These are phyloP conservation scores for Hanseniaspora lindneri DNA, from an alignment of 805 yeast species.

Conservation along the genomic window DNA sequence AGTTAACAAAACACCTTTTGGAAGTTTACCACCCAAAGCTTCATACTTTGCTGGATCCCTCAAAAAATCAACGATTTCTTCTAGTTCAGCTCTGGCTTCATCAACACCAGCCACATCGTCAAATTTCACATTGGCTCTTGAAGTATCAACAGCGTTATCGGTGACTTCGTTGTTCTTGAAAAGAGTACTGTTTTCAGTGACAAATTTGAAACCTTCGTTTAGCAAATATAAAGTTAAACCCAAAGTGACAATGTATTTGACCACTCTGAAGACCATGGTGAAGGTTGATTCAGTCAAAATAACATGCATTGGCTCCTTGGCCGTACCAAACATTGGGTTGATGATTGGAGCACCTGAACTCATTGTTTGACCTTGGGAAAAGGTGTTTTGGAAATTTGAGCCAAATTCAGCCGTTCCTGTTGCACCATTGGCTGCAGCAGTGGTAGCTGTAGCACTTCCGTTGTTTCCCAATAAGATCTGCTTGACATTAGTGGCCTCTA, in stretches of 20 bases:
- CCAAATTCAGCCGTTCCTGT: constrained; percentile 21
- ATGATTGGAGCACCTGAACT: constrained; percentile 24
- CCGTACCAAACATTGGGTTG: constrained; percentile 41
- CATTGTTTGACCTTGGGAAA: constrained; percentile 16
- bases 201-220: constrained; percentile 62
- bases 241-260: constrained; percentile 75
- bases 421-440: constrained; percentile 15
- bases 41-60: constrained; percentile 94
- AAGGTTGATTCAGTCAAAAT: constrained; percentile 75
- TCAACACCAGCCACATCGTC: constrained; percentile 95
- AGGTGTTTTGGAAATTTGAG: not conserved
- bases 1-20: constrained; percentile 90
- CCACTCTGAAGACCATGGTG: constrained; percentile 70
- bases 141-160: constrained; percentile 71
- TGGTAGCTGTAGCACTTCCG: constrained; percentile 6
- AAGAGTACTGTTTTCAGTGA: constrained; percentile 60
- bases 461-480: constrained; percentile 27
- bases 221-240: constrained; percentile 71
- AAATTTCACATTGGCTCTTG: constrained; percentile 75
- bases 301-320: constrained; percentile 85
- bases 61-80: constrained; percentile 94
- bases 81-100: constrained; percentile 94
- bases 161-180: constrained; percentile 60
- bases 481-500: constrained; percentile 62
- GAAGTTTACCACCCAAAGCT: constrained; percentile 91